A percentile compares a stretch with the other conserved stretches of the same genome.
Evolutionary conservation across 306 rosid species (phyloP).

Genomic region (Malus sylvestris): DNA sequence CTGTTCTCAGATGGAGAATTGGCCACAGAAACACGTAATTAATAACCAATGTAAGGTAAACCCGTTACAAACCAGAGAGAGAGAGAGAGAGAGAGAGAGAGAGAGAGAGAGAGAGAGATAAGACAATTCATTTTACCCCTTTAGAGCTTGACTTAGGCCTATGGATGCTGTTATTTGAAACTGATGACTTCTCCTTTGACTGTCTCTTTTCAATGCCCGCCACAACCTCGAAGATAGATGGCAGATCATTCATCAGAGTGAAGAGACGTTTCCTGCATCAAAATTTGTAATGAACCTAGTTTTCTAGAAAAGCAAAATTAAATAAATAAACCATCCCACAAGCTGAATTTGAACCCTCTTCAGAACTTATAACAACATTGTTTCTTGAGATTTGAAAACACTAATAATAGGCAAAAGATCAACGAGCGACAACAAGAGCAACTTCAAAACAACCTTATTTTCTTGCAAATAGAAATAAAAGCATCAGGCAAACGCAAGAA

Average conservation of each 20-base stretch:
- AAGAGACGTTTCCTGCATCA: constrained; percentile 48
- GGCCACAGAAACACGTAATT: not conserved
- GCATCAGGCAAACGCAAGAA: not conserved
- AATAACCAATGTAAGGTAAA: not conserved
- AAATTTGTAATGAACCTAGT: not conserved
- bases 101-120: not conserved
- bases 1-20: constrained; percentile 18
- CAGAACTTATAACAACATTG: not conserved
- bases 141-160: constrained; percentile 55
- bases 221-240: constrained; percentile 57
- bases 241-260: constrained; percentile 58
- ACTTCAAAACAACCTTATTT: not conserved
- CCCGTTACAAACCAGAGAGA: not conserved
- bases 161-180: constrained; percentile 46
- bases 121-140: constrained; percentile 40
- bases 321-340: too few species aligned
- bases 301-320: too few species aligned
- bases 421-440: not conserved
- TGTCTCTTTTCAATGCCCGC: constrained; percentile 42
- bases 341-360: too few species aligned
- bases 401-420: not conserved
- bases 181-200: constrained; percentile 49
- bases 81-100: not conserved
- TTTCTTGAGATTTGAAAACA: not conserved
- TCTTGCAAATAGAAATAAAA: not conserved